These are phyloP conservation scores for Debaryomyces udenii DNA, from an alignment of 1,139 yeast genomes.

Conservation along the genomic window DNA sequence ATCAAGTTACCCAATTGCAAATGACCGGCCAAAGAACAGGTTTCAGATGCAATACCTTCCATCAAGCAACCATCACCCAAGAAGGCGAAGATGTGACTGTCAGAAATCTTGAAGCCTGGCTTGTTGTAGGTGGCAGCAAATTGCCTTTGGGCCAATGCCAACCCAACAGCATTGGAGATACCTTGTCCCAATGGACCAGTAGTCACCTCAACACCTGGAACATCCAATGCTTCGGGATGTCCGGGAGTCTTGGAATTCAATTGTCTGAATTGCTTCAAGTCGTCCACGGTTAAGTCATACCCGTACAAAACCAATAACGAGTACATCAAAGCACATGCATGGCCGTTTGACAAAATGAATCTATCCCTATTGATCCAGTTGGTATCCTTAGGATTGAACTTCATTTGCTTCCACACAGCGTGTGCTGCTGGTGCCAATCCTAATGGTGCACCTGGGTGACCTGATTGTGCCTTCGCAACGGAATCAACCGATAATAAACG, in stretches of 20 bases:
- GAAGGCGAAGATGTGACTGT: constrained; percentile 77
- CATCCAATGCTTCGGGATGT: constrained; percentile 81
- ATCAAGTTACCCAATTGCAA: constrained; percentile 91
- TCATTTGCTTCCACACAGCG: constrained; percentile 80
- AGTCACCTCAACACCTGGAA: constrained; percentile 94
- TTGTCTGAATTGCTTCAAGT: constrained; percentile 90
- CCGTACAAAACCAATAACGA: constrained; percentile 86
- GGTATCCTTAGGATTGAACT: constrained; percentile 88
- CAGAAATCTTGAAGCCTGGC: constrained; percentile 72
- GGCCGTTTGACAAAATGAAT: constrained; percentile 95
- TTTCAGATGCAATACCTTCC: constrained; percentile 98
- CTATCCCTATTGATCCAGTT: constrained; percentile 95
- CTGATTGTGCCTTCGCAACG: constrained; percentile 88
- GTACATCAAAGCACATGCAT: constrained; percentile 92
- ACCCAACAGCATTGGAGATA: constrained; percentile 93
- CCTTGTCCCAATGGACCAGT: constrained; percentile 99
- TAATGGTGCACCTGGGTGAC: constrained; percentile 99
- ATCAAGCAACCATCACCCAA: constrained; percentile 98
- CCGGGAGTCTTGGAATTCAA: constrained; percentile 93
- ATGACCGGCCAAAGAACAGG: constrained; percentile 95
- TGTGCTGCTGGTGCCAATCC: constrained; percentile 83
- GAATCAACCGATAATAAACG: constrained; percentile 90
- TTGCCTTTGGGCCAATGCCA: constrained; percentile 93
- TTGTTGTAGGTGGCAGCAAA: constrained; percentile 93
- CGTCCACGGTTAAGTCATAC: constrained; percentile 79